These are phyloP conservation scores for Chlorella sp. DNA, from an alignment of 139 green algal species.

Conservation along the genomic window DNA sequence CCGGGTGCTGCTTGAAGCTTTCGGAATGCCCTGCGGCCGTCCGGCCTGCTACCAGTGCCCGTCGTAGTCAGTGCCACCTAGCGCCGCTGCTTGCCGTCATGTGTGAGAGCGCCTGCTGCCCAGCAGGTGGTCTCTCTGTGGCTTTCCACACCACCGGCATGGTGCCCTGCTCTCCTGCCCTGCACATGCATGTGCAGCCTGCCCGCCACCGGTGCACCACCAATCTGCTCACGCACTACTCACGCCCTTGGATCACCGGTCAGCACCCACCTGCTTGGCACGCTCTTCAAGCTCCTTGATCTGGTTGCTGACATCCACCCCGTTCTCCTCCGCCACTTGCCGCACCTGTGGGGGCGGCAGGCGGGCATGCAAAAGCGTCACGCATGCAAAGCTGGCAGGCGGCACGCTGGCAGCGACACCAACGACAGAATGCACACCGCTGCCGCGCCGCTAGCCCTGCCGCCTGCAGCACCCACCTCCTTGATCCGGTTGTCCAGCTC, in stretches of 20 bases:
- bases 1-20: too few relatives aligned
- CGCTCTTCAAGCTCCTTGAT: constrained; percentile 89
- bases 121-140: too few relatives aligned
- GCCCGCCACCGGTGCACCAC: too few relatives aligned
- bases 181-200: too few relatives aligned
- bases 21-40: too few relatives aligned
- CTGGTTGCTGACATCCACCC: constrained; percentile 86
- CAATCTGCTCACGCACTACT: neutral
- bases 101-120: too few relatives aligned
- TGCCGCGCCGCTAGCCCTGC: neutral
- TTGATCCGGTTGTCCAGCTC: constrained; percentile 98
- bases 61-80: too few relatives aligned
- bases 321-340: constrained; percentile 92
- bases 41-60: too few relatives aligned
- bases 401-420: neutral
- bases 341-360: constrained; percentile 71
- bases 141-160: too few relatives aligned
- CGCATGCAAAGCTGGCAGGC: neutral
- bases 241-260: neutral
- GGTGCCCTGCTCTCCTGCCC: too few relatives aligned
- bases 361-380: too few relatives aligned
- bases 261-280: constrained; percentile 71
- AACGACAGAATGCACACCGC: neutral
- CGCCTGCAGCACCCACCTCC: constrained; percentile 73
- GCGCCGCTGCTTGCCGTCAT: too few relatives aligned